phyloP scores from a whole-genome alignment of 805 yeast genomes.

The Saturnispora hagleri region DNA sequence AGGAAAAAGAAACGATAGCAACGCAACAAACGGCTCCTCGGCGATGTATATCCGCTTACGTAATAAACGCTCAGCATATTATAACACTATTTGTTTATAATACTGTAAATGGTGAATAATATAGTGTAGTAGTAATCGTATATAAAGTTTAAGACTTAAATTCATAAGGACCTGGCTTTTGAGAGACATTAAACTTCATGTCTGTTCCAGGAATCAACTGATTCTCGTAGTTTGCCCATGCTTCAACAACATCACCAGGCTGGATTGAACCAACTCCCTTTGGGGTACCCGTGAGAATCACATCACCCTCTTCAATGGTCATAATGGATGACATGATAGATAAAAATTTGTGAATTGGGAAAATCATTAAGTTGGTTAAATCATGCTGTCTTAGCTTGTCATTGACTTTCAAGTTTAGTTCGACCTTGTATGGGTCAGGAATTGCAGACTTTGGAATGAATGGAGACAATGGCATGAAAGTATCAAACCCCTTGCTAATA shows the following conservation, averaged over 20 bases:
- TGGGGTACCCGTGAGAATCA: conserved; percentile 93
- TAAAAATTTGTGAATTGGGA: conserved; percentile 73
- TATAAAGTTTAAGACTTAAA: conserved; percentile 23
- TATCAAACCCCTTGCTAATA: conserved; percentile 93
- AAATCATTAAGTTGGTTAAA: conserved; percentile 73
- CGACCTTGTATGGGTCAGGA: conserved; percentile 65
- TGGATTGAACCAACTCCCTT: conserved; percentile 84
- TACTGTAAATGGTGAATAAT: background rate
- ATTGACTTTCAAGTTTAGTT: conserved; percentile 57
- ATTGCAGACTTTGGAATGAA: conserved; percentile 59
- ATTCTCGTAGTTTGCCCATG: conserved; percentile 51
- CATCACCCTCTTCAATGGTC: conserved; percentile 86
- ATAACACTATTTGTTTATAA: no score
- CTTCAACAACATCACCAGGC: conserved; percentile 73
- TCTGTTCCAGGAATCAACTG: conserved; percentile 40
- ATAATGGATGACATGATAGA: conserved; percentile 77
- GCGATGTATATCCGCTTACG: background rate
- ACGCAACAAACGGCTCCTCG: background rate
- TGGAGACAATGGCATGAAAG: conserved; percentile 80
- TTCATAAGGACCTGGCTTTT: conserved; percentile 51
- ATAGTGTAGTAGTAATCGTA: background rate
- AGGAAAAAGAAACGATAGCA: no score
- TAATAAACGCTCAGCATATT: background rate
- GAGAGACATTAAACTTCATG: conserved; percentile 42
- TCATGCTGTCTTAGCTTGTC: conserved; percentile 66